Evolutionary conservation across 352 stramenopile genomes (phyloP), one percentile per base, ranked within the genome.

Genomic region (Phytophthora pinifolia): DNA sequence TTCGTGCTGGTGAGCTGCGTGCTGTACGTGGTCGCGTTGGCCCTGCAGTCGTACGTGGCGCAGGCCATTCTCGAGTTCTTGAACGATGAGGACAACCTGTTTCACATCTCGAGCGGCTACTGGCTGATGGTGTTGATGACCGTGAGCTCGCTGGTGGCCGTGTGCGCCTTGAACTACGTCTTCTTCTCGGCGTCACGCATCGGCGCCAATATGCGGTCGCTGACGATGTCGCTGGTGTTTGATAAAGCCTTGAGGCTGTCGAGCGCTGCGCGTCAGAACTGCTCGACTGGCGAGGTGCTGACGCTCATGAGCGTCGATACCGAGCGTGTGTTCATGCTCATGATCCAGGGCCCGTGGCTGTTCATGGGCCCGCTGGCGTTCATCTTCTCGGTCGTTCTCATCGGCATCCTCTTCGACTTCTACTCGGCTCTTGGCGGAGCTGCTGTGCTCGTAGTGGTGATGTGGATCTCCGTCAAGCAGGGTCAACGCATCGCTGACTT

Each of bases 181-280:
- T 73, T 72, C 44, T 76, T 72, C 30, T 25, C 52, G 12, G 53
- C 69, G 3, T 74, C 62, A 1, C 65, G 70, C 2, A 51, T 78
- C 12, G 72, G 72, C 13, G 53, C 65, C 12, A 78, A 81, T 38
- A 70, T 69, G 54, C 68, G 67, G 33, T 74, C 59, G 6, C 55
- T 79, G 13, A 57, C 63, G 3, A 78, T 81, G 72, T 71, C 74
- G 9, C 31, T 61, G 2, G 72, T 82, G 9, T 82, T 61, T 30
- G 42, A 72, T 4, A 81, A 82, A 34, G 65, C 85, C 76, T 17
- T 96, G 74, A 88, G 54, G 49, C 71, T 55, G 37, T 96, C 37
- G 4, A 85, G 30, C 55, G 78, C 12, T 49, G 73, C 47, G 10
- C 41, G 66, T n/a, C 66, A 71, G 9, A 27, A 70, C 31, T 69